A percentile compares a stretch with the other conserved stretches of the same genome.
These are phyloP conservation scores for Nymphaea colorata DNA, from an alignment of 164 flowering plant genomes.

Conservation along the genomic window DNA sequence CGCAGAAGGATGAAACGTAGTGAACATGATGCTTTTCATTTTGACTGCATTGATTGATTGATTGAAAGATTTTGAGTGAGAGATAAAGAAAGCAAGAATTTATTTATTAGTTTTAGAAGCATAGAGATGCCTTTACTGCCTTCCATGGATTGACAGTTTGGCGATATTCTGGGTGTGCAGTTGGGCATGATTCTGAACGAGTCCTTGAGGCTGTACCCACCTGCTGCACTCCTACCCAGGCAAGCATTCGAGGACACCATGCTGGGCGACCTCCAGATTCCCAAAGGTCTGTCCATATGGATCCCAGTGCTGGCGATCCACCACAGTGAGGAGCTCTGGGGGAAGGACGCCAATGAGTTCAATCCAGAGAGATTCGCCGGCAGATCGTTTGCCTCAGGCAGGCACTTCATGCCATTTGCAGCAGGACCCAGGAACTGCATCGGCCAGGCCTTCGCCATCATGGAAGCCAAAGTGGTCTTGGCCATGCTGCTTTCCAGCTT, in stretches of 20 bases:
- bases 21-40: no score
- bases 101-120: no score
- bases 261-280: slow-evolving; percentile 18
- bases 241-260: slow-evolving; percentile 11
- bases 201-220: slow-evolving; percentile 20
- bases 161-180: slow-evolving; percentile 8
- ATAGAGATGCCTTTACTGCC: no score
- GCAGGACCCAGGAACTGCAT: slow-evolving; percentile 12
- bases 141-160: no score
- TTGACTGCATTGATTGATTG: no score
- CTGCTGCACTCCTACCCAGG: slow-evolving; percentile 14
- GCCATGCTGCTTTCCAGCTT: slow-evolving; percentile 8
- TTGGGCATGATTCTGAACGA: slow-evolving; percentile 20
- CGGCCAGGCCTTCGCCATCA: slow-evolving; percentile 13
- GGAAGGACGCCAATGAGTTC: slow-evolving; percentile 13
- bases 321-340: slow-evolving; percentile 15
- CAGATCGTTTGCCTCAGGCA: slow-evolving; percentile 1
- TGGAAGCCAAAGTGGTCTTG: slow-evolving; percentile 11
- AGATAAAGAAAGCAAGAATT: no score
- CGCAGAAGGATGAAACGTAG: no score
- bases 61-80: no score
- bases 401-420: slow-evolving; percentile 10
- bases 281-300: slow-evolving; percentile 13
- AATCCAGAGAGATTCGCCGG: slow-evolving; percentile 11
- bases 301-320: slow-evolving; percentile 15